phyloP scores from a whole-genome alignment of 306 rosid species.

The Astragalus glycyphyllos region DNA sequence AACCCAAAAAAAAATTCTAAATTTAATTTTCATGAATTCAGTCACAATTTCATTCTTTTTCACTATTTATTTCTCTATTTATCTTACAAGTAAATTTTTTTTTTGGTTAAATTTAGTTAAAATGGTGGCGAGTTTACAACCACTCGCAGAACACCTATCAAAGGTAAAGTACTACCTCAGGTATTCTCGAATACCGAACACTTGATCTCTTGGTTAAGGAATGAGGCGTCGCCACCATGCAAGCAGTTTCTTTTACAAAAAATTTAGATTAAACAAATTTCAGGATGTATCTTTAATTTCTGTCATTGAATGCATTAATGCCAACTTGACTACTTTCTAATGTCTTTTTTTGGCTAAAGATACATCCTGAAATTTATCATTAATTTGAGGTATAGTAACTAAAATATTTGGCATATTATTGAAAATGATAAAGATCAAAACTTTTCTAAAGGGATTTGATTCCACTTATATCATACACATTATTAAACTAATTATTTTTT shows the following conservation, averaged over 20 bases:
- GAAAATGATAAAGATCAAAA: constrained; percentile 36
- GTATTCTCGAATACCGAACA: too few species aligned
- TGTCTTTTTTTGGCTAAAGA: constrained; percentile 3
- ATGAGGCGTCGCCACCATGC: too few species aligned
- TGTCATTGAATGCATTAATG: background rate
- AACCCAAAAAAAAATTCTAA: too few species aligned
- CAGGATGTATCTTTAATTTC: background rate
- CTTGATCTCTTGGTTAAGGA: too few species aligned
- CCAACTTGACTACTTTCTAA: constrained; percentile 9
- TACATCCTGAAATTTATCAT: constrained; percentile 24
- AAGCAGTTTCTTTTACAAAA: background rate
- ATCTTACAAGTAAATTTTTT: too few species aligned
- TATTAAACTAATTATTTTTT: background rate
- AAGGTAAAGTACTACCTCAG: too few species aligned
- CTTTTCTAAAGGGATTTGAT: constrained; percentile 36
- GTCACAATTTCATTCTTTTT: background rate
- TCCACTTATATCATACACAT: constrained; percentile 25
- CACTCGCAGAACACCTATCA: too few species aligned
- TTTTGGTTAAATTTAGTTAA: too few species aligned
- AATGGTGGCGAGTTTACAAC: too few species aligned
- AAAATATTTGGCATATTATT: constrained; percentile 34
- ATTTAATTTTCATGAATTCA: background rate
- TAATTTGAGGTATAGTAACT: background rate
- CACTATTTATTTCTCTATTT: background rate
- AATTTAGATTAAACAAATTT: background rate